Percentiles rank a stretch among this genome's conserved stretches.
phyloP scores from a whole-genome alignment of 768 basidiomycete genomes.

The Suillus variegatus region DNA sequence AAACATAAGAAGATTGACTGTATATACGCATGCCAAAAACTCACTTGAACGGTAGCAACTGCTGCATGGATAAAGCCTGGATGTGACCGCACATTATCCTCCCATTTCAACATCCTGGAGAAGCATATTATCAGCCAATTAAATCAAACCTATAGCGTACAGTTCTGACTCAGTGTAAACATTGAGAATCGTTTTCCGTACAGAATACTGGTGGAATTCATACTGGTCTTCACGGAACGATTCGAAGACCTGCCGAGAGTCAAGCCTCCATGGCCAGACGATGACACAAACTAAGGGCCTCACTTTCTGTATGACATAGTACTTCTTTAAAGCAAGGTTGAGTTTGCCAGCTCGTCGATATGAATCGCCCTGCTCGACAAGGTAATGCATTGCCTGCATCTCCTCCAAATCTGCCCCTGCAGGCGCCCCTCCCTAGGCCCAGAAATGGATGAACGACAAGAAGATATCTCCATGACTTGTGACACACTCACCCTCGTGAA shows the following conservation, averaged over 20 bases:
- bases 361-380: constrained; percentile 79
- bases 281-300: constrained; percentile 19
- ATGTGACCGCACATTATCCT: constrained; percentile 76
- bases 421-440: constrained; percentile 77
- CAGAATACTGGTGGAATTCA: constrained; percentile 95
- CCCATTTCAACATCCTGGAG: constrained; percentile 75
- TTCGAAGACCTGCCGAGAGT: constrained; percentile 62
- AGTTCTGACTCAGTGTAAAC: constrained; percentile 78
- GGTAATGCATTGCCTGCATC: constrained; percentile 91
- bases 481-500: constrained; percentile 80
- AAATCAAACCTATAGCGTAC: constrained; percentile 4
- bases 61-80: constrained; percentile 75
- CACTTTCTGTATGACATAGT: constrained; percentile 74
- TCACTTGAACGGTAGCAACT: constrained; percentile 67
- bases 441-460: background rate
- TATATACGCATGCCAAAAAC: constrained; percentile 4
- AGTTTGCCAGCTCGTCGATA: constrained; percentile 64
- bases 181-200: constrained; percentile 86
- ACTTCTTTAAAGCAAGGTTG: constrained; percentile 84
- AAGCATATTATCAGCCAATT: constrained; percentile 5
- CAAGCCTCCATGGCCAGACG: constrained; percentile 6
- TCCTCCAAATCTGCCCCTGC: constrained; percentile 86
- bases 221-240: constrained; percentile 95
- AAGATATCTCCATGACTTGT: background rate
- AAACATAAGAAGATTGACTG: constrained; percentile 15